Evolutionary conservation across 176 grass and related monocot genomes (phyloP).

Genomic region (Raddia guianensis): DNA sequence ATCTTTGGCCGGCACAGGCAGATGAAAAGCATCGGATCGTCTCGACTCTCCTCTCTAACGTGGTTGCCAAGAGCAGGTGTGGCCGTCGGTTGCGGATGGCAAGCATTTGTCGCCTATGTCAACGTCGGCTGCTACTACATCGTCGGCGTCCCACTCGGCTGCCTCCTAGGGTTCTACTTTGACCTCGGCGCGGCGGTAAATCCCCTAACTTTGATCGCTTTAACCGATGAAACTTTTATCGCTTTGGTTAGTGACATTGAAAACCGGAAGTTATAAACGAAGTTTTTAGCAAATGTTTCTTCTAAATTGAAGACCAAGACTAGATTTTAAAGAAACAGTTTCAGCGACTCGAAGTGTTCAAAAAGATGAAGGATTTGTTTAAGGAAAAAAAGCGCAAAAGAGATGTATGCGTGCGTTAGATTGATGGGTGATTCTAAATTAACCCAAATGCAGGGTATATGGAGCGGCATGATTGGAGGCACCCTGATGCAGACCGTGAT

Average conservation of each 20-base stretch:
- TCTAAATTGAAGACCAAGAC: too few species aligned
- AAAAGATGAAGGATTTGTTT: too few species aligned
- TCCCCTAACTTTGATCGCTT: too few species aligned
- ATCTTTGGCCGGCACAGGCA: neutral
- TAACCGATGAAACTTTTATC: too few species aligned
- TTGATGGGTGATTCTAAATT: neutral
- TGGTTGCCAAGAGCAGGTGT: slow-evolving; percentile 27
- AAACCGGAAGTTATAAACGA: too few species aligned
- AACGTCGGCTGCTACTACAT: slow-evolving; percentile 59
- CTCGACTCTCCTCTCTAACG: neutral
- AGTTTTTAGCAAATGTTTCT: too few species aligned
- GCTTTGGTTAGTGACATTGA: too few species aligned
- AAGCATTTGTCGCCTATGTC: slow-evolving; percentile 56
- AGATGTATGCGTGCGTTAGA: too few species aligned
- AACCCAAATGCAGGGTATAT: slow-evolving; percentile 58
- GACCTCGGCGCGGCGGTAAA: slow-evolving; percentile 37
- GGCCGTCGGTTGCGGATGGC: slow-evolving; percentile 54
- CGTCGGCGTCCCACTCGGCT: slow-evolving; percentile 44
- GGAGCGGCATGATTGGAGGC: slow-evolving; percentile 81
- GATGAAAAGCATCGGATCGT: neutral
- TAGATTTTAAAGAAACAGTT: too few species aligned
- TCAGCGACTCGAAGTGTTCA: too few species aligned
- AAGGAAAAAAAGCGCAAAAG: too few species aligned
- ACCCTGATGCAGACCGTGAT: slow-evolving; percentile 80
- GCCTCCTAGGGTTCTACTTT: slow-evolving; percentile 48